Evolutionary conservation across 345 rosid genomes (phyloP).

Genomic region (Salix viminalis): DNA sequence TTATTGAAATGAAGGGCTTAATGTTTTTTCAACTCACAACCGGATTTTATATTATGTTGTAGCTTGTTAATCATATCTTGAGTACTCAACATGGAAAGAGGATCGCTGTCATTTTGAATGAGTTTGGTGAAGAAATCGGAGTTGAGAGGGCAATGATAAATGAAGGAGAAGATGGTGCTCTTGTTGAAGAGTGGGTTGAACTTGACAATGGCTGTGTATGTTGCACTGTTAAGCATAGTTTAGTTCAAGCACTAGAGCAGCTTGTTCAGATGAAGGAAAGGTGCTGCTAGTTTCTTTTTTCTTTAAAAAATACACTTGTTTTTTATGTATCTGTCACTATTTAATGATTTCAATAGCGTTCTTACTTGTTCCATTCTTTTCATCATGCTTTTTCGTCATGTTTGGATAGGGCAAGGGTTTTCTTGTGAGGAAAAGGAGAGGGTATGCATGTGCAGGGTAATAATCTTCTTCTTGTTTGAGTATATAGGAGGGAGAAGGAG

Average conservation of each 20-base stretch:
- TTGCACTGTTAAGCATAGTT: constrained; percentile 88
- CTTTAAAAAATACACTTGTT: background rate
- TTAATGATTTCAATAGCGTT: background rate
- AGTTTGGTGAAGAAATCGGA: constrained; percentile 95
- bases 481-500: background rate
- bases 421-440: background rate
- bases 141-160: constrained; percentile 97
- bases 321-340: background rate
- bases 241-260: constrained; percentile 92
- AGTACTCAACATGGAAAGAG: constrained; percentile 82
- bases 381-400: background rate
- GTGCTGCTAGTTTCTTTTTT: constrained; percentile 17
- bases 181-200: constrained; percentile 97
- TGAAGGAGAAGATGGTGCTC: constrained; percentile 78
- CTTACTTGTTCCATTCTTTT: background rate
- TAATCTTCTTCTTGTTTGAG: background rate
- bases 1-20: background rate
- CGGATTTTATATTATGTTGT: background rate
- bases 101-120: constrained; percentile 88
- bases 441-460: background rate
- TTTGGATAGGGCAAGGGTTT: background rate
- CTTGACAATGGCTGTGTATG: constrained; percentile 89
- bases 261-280: constrained; percentile 79
- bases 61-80: constrained; percentile 80
- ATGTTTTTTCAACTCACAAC: background rate